Conservation (phyloP, 208 protist genomes). For the Cochliopodium minus region DNA sequence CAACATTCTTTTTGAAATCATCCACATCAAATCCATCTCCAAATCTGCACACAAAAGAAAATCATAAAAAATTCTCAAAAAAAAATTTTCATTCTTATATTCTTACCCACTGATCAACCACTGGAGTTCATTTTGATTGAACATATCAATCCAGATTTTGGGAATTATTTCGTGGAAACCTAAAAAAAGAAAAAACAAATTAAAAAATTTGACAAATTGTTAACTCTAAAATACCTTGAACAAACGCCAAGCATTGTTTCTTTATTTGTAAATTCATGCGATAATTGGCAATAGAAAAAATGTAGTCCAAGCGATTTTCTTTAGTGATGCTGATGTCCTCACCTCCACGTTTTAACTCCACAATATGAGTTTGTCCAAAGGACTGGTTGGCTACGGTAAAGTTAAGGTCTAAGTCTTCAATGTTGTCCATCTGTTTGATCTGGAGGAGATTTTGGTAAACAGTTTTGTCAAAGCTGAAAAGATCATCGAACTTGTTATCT, state of each 20-base stretch:
- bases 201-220: too few species aligned
- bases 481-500: too few species aligned
- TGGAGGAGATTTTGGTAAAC: too few species aligned
- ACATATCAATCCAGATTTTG: constrained; percentile 44
- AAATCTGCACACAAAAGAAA: too few species aligned
- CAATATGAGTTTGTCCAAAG: constrained; percentile 36
- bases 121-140: constrained; percentile 60
- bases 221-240: too few species aligned
- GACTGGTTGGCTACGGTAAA: constrained; percentile 52
- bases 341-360: constrained; percentile 54
- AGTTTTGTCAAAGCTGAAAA: too few species aligned
- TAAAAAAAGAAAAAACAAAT: too few species aligned
- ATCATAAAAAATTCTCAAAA: too few species aligned
- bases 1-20: constrained; percentile 58
- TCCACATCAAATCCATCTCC: constrained; percentile 46
- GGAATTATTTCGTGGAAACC: constrained; percentile 46
- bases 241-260: constrained; percentile 55
- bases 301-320: constrained; percentile 64
- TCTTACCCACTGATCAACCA: constrained; percentile 53
- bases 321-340: constrained; percentile 51
- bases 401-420: constrained; percentile 40
- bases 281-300: constrained; percentile 67
- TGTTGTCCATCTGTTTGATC: too few species aligned
- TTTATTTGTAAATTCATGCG: constrained; percentile 64
- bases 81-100: constrained; percentile 5